Base-by-base conservation (phyloP, 2,329 filamentous ascomycete genomes). In the Didymella sp. region DNA sequence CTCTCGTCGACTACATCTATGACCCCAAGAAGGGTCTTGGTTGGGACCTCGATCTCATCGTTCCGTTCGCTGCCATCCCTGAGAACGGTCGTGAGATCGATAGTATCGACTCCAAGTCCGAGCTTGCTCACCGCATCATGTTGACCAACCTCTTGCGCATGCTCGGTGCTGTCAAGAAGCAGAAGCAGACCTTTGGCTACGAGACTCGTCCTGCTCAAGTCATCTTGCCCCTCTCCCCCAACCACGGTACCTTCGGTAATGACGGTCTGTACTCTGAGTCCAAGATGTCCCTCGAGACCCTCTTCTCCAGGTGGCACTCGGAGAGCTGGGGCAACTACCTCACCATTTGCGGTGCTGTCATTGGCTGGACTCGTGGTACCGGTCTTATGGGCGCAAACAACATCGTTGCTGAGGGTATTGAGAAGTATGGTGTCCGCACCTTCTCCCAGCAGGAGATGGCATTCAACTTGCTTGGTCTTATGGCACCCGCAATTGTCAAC, bases 391-490 rank as follows among this genome's bases (percentile, higher is more conserved):
- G 90, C 66, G 93, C 90, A 72, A 98, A 98, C 84, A 98, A 99
- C 78, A 88, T 98, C 69, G 93, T 98, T 64, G 95, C 95, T 31
- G 94, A 98, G 77, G 95, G 94, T 58, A 92, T 99, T 54, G 95
- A 99, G 82, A 91, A 91, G 69, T 95, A 96, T 66, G 95, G 95
- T 70, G 95, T 98, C 24, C 92, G 95, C 69, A 99, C 95, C 4
- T 99, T 99, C 84, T 98, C 94, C 9, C 95, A 98, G 80, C 92
- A 96, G 76, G 95, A 99, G 79, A 99, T 99, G 95, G 95, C 95
- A 15, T 99, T 99, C 84, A 99, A 99, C 80, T 80, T 99, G 65
- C 86, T 99, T 41, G 94, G 95, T 67, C 86, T 99, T 50, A 96
- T 99, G 95, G 90, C 93, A 1, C 93, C 95, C 33, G 85, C 89